Percentiles rank a stretch among this genome's conserved stretches.
These are phyloP conservation scores for Neoascochyta sp. DNA, from an alignment of 2,329 filamentous ascomycete species.

Conservation along the genomic window DNA sequence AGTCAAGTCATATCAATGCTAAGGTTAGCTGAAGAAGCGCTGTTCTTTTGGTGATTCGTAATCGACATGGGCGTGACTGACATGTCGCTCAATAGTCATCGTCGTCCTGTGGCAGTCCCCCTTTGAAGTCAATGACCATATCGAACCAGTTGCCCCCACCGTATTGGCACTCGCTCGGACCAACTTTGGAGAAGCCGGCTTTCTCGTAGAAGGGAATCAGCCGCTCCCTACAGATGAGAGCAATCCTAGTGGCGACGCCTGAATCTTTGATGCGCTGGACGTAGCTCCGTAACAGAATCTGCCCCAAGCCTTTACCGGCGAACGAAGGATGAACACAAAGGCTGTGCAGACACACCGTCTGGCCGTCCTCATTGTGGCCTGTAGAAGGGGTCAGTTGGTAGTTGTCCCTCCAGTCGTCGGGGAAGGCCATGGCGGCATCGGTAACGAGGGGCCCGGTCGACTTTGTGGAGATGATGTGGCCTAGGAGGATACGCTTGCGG, in stretches of 20 bases:
- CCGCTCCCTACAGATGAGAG: slow-evolving; percentile 72
- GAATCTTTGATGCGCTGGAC: slow-evolving; percentile 70
- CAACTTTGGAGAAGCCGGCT: slow-evolving; percentile 67
- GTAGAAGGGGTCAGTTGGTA: slow-evolving; percentile 37
- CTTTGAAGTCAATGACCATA: slow-evolving; percentile 57
- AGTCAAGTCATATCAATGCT: too few species aligned
- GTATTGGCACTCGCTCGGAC: slow-evolving; percentile 66
- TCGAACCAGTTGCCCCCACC: slow-evolving; percentile 79
- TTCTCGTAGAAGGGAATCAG: slow-evolving; percentile 71
- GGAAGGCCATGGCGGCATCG: slow-evolving; percentile 73
- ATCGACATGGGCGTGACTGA: too few species aligned
- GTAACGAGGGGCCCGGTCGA: slow-evolving; percentile 61
- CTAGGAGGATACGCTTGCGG: slow-evolving; percentile 64
- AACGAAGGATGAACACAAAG: slow-evolving; percentile 74
- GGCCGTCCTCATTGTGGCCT: slow-evolving; percentile 69
- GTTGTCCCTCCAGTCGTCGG: slow-evolving; percentile 60
- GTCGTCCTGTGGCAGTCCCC: slow-evolving; percentile 10
- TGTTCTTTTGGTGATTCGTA: too few species aligned
- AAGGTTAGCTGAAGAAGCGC: too few species aligned
- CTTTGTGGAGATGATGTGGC: slow-evolving; percentile 73
- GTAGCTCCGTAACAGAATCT: slow-evolving; percentile 70
- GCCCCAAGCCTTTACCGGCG: slow-evolving; percentile 70
- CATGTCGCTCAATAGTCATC: slow-evolving; percentile 3
- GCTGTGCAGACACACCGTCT: slow-evolving; percentile 77
- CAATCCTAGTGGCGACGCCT: slow-evolving; percentile 66